Evolutionary conservation across 106 monocot species (phyloP).

Genomic region (Apostasia shenzhenica): DNA sequence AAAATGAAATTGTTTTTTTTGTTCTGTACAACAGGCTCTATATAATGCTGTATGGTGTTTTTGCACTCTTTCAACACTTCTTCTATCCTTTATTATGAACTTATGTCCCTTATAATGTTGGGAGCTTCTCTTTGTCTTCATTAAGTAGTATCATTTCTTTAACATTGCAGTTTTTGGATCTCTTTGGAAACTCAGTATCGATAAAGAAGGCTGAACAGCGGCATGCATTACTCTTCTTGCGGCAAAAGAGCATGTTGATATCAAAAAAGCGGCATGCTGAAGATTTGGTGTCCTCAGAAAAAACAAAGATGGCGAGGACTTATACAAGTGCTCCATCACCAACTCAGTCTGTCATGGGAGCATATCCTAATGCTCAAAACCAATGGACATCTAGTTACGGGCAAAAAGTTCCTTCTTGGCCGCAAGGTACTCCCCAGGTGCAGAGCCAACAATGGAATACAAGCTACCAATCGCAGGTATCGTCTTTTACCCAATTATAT

Average conservation of each 20-base stretch:
- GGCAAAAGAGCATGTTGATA: conserved; percentile 39
- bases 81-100: too few relatives aligned
- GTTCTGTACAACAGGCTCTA: too few relatives aligned
- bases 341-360: conserved; percentile 49
- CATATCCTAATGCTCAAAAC: conserved; percentile 56
- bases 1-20: too few relatives aligned
- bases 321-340: conserved; percentile 22
- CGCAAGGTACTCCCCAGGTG: conserved; percentile 41
- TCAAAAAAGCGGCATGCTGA: conserved; percentile 79
- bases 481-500: background rate
- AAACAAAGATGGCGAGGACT: conserved; percentile 48
- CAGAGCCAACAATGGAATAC: conserved; percentile 80
- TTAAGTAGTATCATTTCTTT: too few relatives aligned
- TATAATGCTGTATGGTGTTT: too few relatives aligned
- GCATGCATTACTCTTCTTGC: conserved; percentile 55
- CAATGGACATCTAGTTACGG: conserved; percentile 75
- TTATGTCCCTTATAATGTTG: too few relatives aligned
- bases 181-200: conserved; percentile 67
- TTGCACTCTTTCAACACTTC: too few relatives aligned
- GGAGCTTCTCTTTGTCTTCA: too few relatives aligned
- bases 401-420: conserved; percentile 60
- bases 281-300: conserved; percentile 68
- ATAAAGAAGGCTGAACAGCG: conserved; percentile 75
- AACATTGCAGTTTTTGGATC: conserved; percentile 74
- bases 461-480: conserved; percentile 77